Percentiles rank a stretch among this genome's conserved stretches.
phyloP scores from a whole-genome alignment of 2,329 filamentous ascomycete genomes.

The Neonectria ditissima region DNA sequence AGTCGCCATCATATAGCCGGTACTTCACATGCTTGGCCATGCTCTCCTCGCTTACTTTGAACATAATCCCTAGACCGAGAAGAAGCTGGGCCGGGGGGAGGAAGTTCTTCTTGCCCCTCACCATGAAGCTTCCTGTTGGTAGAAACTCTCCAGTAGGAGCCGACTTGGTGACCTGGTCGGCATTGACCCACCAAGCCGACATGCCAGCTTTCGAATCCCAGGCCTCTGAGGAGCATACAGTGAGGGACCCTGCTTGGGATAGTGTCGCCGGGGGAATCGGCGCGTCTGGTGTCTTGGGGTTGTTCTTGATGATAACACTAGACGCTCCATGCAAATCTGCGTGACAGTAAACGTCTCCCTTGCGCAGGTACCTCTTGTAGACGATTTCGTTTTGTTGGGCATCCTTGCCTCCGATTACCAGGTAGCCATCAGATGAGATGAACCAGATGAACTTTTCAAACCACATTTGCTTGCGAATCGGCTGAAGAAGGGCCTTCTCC shows the following conservation, averaged over 20 bases:
- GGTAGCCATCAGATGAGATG: slow-evolving; percentile 93
- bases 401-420: slow-evolving; percentile 91
- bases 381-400: slow-evolving; percentile 90
- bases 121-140: slow-evolving; percentile 80
- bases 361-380: slow-evolving; percentile 87
- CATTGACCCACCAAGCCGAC: slow-evolving; percentile 95
- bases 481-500: slow-evolving; percentile 88
- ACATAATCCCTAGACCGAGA: slow-evolving; percentile 88
- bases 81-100: slow-evolving; percentile 88
- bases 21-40: slow-evolving; percentile 84
- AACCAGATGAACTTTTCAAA: slow-evolving; percentile 99
- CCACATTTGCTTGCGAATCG: slow-evolving; percentile 87
- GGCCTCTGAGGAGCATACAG: slow-evolving; percentile 86
- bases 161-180: slow-evolving; percentile 90
- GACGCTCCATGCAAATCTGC: slow-evolving; percentile 88
- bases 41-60: slow-evolving; percentile 89
- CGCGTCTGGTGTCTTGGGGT: slow-evolving; percentile 78
- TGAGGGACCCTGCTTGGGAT: slow-evolving; percentile 87
- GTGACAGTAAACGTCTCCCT: slow-evolving; percentile 92
- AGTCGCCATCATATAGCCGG: slow-evolving; percentile 48
- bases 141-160: slow-evolving; percentile 84
- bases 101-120: slow-evolving; percentile 90
- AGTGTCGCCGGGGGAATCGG: slow-evolving; percentile 93
- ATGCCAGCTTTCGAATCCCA: slow-evolving; percentile 98
- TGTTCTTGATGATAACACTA: slow-evolving; percentile 92